A percentile compares a stretch with the other conserved stretches of the same genome.
These are phyloP conservation scores for Pogostemon cablin DNA, from an alignment of 257 asterid genomes.

Conservation along the genomic window DNA sequence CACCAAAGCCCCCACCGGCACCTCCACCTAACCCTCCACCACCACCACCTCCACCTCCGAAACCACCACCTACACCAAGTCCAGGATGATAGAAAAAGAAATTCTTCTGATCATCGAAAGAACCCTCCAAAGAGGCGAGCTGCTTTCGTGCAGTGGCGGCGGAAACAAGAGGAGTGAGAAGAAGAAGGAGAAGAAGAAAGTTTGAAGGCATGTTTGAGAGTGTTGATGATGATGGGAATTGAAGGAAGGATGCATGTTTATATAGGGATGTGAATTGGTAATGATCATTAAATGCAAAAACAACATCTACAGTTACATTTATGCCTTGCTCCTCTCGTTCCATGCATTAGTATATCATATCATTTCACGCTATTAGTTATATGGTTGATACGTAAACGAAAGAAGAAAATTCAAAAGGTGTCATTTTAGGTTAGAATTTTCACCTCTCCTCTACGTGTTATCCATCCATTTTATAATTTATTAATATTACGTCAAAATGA, in stretches of 20 bases:
- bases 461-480: no score
- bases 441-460: no score
- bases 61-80: conserved; percentile 16
- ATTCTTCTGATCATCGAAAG: conserved; percentile 29
- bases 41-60: conserved; percentile 8
- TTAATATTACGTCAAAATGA: no score
- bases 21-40: conserved; percentile 30
- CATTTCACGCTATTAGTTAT: no score
- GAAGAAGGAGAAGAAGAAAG: conserved; percentile 24
- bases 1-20: conserved; percentile 33
- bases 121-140: conserved; percentile 22
- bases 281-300: neutral
- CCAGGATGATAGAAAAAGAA: conserved; percentile 14
- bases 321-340: neutral
- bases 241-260: neutral
- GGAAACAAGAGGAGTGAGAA: conserved; percentile 36
- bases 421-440: no score
- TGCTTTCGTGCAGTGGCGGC: conserved; percentile 29
- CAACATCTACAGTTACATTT: no score
- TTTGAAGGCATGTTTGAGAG: conserved; percentile 24
- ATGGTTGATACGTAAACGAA: no score
- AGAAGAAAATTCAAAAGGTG: no score
- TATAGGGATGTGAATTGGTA: neutral
- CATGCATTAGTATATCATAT: no score
- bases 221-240: conserved; percentile 2